Percentiles rank a stretch among this genome's conserved stretches.
Conservation (phyloP, 805 yeast genomes). For the Saccharomycopsis sp. region DNA sequence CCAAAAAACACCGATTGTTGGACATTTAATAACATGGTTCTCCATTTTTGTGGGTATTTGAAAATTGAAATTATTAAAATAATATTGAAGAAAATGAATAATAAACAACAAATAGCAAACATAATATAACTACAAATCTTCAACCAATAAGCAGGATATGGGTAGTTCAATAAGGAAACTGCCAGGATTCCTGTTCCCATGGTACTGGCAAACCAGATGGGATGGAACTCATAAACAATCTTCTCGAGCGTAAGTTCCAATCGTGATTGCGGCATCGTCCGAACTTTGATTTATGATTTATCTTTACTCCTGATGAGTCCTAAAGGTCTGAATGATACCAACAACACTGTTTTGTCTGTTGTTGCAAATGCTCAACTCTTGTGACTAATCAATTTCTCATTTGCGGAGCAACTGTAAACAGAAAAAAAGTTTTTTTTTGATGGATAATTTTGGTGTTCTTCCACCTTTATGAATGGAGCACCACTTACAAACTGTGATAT, state of each 20-base stretch:
- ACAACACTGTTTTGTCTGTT: no score
- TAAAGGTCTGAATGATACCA: no score
- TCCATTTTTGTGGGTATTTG: slow-evolving; percentile 24
- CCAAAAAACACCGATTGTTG: slow-evolving; percentile 58
- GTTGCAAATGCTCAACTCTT: no score
- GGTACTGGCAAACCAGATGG: slow-evolving; percentile 51
- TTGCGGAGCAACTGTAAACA: no score
- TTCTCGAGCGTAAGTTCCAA: slow-evolving; percentile 1
- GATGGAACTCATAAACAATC: slow-evolving; percentile 15
- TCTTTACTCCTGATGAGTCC: no score
- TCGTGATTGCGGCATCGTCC: no score
- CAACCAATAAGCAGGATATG: slow-evolving; percentile 55
- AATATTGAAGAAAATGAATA: slow-evolving; percentile 33
- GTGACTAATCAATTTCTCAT: no score
- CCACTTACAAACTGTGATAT: no score
- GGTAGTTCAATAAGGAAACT: slow-evolving; percentile 49
- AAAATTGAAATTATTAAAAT: slow-evolving; percentile 33
- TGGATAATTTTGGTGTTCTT: no score
- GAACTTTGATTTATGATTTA: no score
- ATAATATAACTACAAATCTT: slow-evolving; percentile 44
- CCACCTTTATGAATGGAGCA: no score
- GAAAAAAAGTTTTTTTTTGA: no score
- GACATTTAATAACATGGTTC: slow-evolving; percentile 29
- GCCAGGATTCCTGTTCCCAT: slow-evolving; percentile 83
- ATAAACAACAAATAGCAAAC: slow-evolving; percentile 47